A percentile compares a stretch with the other conserved stretches of the same genome.
Evolutionary conservation across 768 basidiomycete genomes (phyloP).

Genomic region (Porpolomopsis calyptriformis): DNA sequence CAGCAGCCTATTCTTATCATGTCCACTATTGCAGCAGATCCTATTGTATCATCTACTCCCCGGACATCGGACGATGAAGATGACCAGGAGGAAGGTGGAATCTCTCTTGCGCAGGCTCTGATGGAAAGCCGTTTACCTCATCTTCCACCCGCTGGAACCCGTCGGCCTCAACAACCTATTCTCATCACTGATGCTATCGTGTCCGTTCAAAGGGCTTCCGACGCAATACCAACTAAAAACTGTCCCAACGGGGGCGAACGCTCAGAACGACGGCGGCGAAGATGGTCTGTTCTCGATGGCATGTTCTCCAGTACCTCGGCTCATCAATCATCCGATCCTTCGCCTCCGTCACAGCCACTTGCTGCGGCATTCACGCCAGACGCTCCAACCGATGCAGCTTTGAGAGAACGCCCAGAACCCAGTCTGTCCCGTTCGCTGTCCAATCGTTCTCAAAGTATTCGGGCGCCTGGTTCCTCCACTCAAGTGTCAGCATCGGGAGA

Average conservation of each 20-base stretch:
- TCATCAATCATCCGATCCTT: slow-evolving; percentile 13
- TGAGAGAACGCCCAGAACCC: too few species aligned
- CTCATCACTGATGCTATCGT: slow-evolving; percentile 45
- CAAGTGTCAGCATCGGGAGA: slow-evolving; percentile 19
- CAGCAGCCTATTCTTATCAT: slow-evolving; percentile 61
- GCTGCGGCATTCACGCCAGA: slow-evolving; percentile 16
- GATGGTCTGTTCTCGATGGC: slow-evolving; percentile 63
- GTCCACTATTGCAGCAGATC: slow-evolving; percentile 16
- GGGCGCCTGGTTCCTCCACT: slow-evolving; percentile 17
- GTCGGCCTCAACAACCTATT: slow-evolving; percentile 58
- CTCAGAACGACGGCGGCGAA: slow-evolving; percentile 40
- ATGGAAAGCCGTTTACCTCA: slow-evolving; percentile 72
- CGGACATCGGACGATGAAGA: slow-evolving; percentile 17
- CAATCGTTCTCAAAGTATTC: slow-evolving; percentile 22
- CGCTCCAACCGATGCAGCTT: too few species aligned
- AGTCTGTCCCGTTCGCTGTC: slow-evolving; percentile 32
- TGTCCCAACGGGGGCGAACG: slow-evolving; percentile 22
- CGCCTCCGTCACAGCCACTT: slow-evolving; percentile 18
- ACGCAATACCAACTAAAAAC: slow-evolving; percentile 24
- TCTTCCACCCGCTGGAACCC: slow-evolving; percentile 59
- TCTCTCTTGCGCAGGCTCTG: slow-evolving; percentile 64
- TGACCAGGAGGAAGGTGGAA: slow-evolving; percentile 58
- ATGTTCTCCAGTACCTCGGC: slow-evolving; percentile 18
- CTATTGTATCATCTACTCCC: neutral
- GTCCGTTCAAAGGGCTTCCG: slow-evolving; percentile 38